A percentile compares a stretch with the other conserved stretches of the same genome.
phyloP scores from a whole-genome alignment of 805 yeast species.

The Schwanniomyces polymorphus region DNA sequence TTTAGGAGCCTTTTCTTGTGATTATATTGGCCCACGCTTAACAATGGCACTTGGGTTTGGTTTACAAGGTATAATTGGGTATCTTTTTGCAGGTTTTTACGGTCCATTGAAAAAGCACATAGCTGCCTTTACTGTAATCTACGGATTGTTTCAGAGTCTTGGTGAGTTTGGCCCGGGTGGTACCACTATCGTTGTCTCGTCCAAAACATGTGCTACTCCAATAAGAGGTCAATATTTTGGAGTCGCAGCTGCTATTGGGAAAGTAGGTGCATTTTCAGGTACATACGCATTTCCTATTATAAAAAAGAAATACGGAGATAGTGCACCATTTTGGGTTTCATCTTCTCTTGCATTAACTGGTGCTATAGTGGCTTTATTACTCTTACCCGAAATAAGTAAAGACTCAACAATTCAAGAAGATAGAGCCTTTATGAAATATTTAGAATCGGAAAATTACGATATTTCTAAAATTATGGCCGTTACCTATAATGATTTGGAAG shows the following conservation, averaged over 20 bases:
- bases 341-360: slow-evolving; percentile 73
- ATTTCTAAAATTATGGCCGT: background rate
- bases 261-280: slow-evolving; percentile 89
- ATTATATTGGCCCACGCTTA: slow-evolving; percentile 85
- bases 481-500: background rate
- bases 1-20: slow-evolving; percentile 76
- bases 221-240: slow-evolving; percentile 89
- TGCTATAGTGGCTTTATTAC: slow-evolving; percentile 65
- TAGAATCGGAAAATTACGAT: background rate
- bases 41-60: slow-evolving; percentile 69
- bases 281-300: slow-evolving; percentile 84
- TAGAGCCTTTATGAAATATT: slow-evolving; percentile 24
- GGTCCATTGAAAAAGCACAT: slow-evolving; percentile 53
- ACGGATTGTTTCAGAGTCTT: slow-evolving; percentile 79
- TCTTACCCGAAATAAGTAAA: slow-evolving; percentile 79
- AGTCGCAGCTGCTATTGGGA: slow-evolving; percentile 87
- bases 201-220: slow-evolving; percentile 82
- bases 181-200: slow-evolving; percentile 81
- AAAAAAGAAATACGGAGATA: slow-evolving; percentile 55
- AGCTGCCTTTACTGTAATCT: slow-evolving; percentile 79
- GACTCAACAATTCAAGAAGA: slow-evolving; percentile 81
- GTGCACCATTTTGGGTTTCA: slow-evolving; percentile 79
- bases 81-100: slow-evolving; percentile 74
- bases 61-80: slow-evolving; percentile 77
- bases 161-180: slow-evolving; percentile 97